Evolutionary conservation across 495 filamentous ascomycete species (phyloP).

Genomic region (Xylaria grammica): DNA sequence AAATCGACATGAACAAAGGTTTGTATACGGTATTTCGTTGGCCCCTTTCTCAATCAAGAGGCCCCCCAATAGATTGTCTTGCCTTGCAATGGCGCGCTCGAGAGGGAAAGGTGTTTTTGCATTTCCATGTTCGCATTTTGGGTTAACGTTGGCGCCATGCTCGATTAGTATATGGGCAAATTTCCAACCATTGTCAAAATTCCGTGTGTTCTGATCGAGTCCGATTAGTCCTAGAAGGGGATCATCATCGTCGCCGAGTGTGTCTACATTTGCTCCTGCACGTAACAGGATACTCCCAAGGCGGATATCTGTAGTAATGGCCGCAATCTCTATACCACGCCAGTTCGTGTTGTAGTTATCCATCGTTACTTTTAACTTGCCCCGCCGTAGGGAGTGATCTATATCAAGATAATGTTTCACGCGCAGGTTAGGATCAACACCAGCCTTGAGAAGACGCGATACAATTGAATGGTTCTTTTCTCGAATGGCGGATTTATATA

Average conservation of each 20-base stretch:
- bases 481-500: conserved; percentile 11
- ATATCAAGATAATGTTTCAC: too few species aligned
- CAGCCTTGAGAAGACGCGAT: neutral
- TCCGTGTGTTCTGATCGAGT: neutral
- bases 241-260: rapidly evolving
- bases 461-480: neutral
- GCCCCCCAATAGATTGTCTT: neutral
- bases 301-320: neutral
- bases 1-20: neutral
- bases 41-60: neutral
- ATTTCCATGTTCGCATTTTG: neutral
- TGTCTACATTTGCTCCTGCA: neutral
- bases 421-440: neutral
- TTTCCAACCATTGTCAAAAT: neutral
- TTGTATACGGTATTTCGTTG: neutral
- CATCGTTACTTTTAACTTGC: neutral
- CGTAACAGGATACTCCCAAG: neutral
- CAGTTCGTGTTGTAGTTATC: neutral
- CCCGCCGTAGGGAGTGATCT: neutral
- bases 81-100: neutral
- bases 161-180: neutral
- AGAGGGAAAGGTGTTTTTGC: neutral
- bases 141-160: neutral
- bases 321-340: conserved; percentile 2
- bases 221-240: neutral